Base-by-base conservation (phyloP, 2,329 filamentous ascomycete species). In the Fusarium equiseti region DNA sequence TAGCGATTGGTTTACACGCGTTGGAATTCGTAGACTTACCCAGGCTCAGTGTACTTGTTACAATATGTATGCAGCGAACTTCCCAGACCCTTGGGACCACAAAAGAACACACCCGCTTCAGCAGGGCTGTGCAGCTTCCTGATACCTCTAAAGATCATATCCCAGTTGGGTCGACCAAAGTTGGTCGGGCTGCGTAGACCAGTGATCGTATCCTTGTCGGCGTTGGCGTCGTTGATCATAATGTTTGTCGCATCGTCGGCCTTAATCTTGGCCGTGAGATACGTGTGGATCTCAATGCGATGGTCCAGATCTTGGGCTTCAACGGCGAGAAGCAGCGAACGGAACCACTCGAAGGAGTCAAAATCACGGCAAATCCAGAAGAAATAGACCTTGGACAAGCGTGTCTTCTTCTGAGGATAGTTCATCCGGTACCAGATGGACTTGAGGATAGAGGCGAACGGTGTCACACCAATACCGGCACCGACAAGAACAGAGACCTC, bases 371-470 rank as follows among this genome's bases (percentile, higher is more conserved):
- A 95, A 68, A 96, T 90, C 93, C 93, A 96, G 87, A 96, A 94
- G 84, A 96, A 96, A 84, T 96, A 97, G 26, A 97, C 92, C 81
- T 96, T 97, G 76, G 90, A 87, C 45, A 97, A 86, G 6, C 92
- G 87, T 5, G 92, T 95, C 82, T 91, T 92, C 80, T 91, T 89
- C 79, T 93, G 90, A 5, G 92, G 91, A 81, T 93, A 95, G 85
- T 94, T 95, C 91, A 95, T 94, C 52, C 93, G 89, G 84, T 96
- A 97, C 93, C 93, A 97, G 81, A 97, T 95, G 56, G 91, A 94
- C 85, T 97, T 97, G 77, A 95, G 86, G 74, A 95, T 95, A 0
- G 92, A 94, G 15, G 92, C 92, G 81, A 94, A 95, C 1, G 92
- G 92, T n/a, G 92, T 95, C 15, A 95, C 92, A 71, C 92, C 92